These are phyloP conservation scores for Acanthamoeba castellanii DNA, from an alignment of 208 protist species.

Conservation along the genomic window DNA sequence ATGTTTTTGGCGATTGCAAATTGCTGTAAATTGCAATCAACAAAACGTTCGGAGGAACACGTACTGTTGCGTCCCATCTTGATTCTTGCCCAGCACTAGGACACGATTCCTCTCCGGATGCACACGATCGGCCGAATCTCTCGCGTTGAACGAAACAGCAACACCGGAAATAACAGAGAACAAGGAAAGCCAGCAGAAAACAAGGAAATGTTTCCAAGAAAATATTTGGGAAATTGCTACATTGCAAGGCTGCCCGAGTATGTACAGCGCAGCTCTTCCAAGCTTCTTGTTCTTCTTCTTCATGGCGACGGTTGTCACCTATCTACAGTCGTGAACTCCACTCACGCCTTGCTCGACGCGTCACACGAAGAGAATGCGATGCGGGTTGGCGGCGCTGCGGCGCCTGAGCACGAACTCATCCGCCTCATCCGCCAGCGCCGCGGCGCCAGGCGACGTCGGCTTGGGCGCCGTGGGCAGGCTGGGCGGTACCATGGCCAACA, in stretches of 20 bases:
- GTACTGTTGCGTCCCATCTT: slow-evolving; percentile 23
- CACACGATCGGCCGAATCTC: background rate
- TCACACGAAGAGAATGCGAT: slow-evolving; percentile 3
- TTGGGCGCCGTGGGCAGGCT: background rate
- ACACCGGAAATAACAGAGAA: background rate
- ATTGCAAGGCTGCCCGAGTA: background rate
- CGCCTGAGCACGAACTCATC: background rate
- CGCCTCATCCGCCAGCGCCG: background rate
- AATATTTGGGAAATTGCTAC: background rate
- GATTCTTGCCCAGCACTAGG: background rate
- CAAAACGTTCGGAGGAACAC: too few species aligned
- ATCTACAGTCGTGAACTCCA: background rate
- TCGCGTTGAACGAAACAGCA: background rate
- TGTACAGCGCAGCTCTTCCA: too few species aligned
- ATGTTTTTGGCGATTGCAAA: too few species aligned
- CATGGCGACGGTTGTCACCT: too few species aligned
- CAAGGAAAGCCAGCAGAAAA: background rate
- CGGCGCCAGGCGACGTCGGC: background rate
- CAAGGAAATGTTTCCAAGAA: background rate
- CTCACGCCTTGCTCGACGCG: background rate
- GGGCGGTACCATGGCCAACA: slow-evolving; percentile 2
- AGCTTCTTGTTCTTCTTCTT: too few species aligned
- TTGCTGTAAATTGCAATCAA: too few species aligned
- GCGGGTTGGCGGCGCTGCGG: slow-evolving; percentile 28
- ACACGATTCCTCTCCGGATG: background rate